phyloP scores from a whole-genome alignment of 176 grass and related monocot genomes.

The Aegilops umbellulata region DNA sequence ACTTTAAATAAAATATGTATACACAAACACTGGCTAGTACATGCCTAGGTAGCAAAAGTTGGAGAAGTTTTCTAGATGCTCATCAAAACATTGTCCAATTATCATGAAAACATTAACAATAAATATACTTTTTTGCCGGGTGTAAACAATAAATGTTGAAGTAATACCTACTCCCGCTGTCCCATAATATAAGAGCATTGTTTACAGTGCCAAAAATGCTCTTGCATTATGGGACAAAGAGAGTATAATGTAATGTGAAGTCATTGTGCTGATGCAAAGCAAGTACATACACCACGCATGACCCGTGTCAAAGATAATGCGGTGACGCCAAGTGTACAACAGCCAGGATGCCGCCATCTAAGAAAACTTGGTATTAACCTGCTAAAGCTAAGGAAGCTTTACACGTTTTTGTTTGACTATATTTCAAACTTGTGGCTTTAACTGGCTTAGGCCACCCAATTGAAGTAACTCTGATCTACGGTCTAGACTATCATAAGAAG shows the following conservation, averaged over 20 bases:
- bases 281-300: neutral
- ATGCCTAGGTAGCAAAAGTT: no score
- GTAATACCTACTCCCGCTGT: no score
- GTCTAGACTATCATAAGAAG: neutral
- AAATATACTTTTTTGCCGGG: no score
- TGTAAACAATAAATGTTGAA: no score
- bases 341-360: neutral
- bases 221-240: no score
- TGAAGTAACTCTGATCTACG: neutral
- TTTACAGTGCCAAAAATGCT: no score
- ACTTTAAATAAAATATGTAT: no score
- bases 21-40: no score
- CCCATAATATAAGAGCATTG: no score
- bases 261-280: neutral
- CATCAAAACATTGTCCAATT: no score
- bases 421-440: neutral
- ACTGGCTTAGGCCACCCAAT: neutral
- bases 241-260: neutral
- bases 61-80: no score
- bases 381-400: neutral
- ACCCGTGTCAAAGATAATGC: neutral
- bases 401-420: neutral
- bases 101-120: no score
- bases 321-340: neutral
- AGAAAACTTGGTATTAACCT: neutral